Percentiles rank a stretch among this genome's conserved stretches.
Evolutionary conservation across 768 basidiomycete species (phyloP).

Genomic region (Leccinum pellstonianum): DNA sequence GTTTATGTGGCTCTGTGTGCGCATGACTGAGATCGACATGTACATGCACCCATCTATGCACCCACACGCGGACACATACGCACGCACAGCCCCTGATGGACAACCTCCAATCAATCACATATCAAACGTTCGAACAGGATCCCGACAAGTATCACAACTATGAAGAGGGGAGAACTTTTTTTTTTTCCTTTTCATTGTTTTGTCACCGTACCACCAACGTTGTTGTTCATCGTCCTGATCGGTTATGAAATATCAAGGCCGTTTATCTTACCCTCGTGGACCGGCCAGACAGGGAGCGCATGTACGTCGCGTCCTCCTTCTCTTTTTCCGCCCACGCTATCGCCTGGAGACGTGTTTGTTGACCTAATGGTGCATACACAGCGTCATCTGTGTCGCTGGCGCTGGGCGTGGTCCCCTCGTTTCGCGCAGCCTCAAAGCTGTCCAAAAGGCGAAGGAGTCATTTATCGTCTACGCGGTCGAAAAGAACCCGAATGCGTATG

Average conservation of each 20-base stretch:
- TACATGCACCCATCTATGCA: background rate
- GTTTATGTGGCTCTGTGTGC: background rate
- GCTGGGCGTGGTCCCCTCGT: conserved; percentile 95
- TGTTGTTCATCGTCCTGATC: background rate
- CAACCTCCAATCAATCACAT: conserved; percentile 91
- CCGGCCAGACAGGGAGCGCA: conserved; percentile 53
- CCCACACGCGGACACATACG: conserved; percentile 28
- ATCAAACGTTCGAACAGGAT: conserved; percentile 97
- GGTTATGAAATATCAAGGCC: conserved; percentile 47
- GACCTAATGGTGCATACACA: conserved; percentile 33
- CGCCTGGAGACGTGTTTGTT: conserved; percentile 10
- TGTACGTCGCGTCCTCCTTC: conserved; percentile 51
- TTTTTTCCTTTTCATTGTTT: background rate
- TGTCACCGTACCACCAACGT: conserved; percentile 10
- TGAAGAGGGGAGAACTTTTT: conserved; percentile 64
- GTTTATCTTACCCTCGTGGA: conserved; percentile 79
- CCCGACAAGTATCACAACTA: conserved; percentile 96
- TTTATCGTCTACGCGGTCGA: conserved; percentile 80
- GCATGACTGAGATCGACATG: background rate
- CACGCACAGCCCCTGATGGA: conserved; percentile 86
- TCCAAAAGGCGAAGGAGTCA: conserved; percentile 62
- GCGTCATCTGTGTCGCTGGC: conserved; percentile 87
- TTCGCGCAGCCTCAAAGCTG: conserved; percentile 75
- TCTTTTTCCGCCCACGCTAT: background rate
- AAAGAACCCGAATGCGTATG: conserved; percentile 94